phyloP scores from a whole-genome alignment of 148 eudicot species.

The Simmondsia chinensis region DNA sequence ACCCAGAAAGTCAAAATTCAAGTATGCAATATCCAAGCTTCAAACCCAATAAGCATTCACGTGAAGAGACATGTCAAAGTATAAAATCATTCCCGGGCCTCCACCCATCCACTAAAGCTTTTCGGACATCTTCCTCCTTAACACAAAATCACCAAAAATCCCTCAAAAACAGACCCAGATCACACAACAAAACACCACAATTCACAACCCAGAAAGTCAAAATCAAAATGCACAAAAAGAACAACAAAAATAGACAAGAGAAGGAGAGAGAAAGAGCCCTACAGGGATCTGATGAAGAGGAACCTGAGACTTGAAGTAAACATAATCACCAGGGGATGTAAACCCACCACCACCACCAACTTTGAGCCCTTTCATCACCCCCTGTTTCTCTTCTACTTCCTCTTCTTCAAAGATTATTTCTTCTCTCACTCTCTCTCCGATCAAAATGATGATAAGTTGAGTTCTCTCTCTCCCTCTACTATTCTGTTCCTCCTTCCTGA shows the following conservation, averaged over 20 bases:
- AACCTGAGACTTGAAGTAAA: slow-evolving; percentile 95
- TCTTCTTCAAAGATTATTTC: too few species aligned
- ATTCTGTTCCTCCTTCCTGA: background rate
- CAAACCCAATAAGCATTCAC: background rate
- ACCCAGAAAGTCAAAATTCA: background rate
- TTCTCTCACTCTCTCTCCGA: too few species aligned
- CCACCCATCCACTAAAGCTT: too few species aligned
- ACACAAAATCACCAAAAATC: too few species aligned
- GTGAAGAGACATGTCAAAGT: background rate
- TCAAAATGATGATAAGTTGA: too few species aligned
- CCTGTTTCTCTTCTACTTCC: too few species aligned
- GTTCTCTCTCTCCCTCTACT: too few species aligned
- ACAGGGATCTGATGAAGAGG: slow-evolving; percentile 99
- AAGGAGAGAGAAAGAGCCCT: slow-evolving; percentile 12
- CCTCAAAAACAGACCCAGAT: background rate
- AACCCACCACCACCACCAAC: slow-evolving; percentile 45
- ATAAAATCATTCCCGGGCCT: background rate
- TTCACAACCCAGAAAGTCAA: background rate
- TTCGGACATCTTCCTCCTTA: too few species aligned
- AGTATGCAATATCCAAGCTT: background rate
- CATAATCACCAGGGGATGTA: slow-evolving; percentile 87
- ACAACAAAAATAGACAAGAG: background rate
- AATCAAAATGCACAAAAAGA: background rate
- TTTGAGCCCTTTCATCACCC: slow-evolving; percentile 19
- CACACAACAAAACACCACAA: background rate